Conservation (phyloP, 2,329 filamentous ascomycete species). For the Ophiocordyceps australis region DNA sequence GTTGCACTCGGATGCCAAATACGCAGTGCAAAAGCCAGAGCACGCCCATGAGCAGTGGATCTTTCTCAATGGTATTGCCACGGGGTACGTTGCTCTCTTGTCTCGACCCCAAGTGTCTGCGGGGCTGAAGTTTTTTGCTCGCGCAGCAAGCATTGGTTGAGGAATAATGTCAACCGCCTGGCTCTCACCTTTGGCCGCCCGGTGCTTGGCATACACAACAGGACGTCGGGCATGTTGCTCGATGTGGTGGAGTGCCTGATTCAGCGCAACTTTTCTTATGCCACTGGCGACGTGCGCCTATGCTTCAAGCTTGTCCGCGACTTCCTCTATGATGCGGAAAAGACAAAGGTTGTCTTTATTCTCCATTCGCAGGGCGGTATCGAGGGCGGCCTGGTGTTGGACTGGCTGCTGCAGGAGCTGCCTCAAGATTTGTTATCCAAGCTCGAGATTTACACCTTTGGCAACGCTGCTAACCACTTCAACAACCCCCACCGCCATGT, state of each 20-base stretch:
- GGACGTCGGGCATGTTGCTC: slow-evolving; percentile 55
- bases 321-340: slow-evolving; percentile 39
- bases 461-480: slow-evolving; percentile 64
- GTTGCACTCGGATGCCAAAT: slow-evolving; percentile 33
- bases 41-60: slow-evolving; percentile 55
- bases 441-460: slow-evolving; percentile 64
- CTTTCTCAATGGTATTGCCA: slow-evolving; percentile 59
- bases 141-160: slow-evolving; percentile 44
- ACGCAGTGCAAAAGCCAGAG: slow-evolving; percentile 26
- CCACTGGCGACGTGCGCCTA: slow-evolving; percentile 46
- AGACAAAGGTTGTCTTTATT: slow-evolving; percentile 55
- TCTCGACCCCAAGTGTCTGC: no score
- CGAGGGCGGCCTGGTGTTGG: slow-evolving; percentile 52
- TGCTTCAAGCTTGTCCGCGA: slow-evolving; percentile 46
- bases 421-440: slow-evolving; percentile 46
- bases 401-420: slow-evolving; percentile 60
- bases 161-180: slow-evolving; percentile 52
- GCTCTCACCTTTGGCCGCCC: slow-evolving; percentile 55
- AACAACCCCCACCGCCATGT: slow-evolving; percentile 50
- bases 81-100: slow-evolving; percentile 39
- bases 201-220: slow-evolving; percentile 58
- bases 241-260: slow-evolving; percentile 63
- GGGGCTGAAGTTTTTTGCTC: no score
- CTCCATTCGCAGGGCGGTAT: slow-evolving; percentile 66
- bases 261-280: slow-evolving; percentile 57